Percentiles rank a stretch among this genome's conserved stretches.
Evolutionary conservation across 257 asterid genomes (phyloP).

Genomic region (Cynanchum wilfordii): DNA sequence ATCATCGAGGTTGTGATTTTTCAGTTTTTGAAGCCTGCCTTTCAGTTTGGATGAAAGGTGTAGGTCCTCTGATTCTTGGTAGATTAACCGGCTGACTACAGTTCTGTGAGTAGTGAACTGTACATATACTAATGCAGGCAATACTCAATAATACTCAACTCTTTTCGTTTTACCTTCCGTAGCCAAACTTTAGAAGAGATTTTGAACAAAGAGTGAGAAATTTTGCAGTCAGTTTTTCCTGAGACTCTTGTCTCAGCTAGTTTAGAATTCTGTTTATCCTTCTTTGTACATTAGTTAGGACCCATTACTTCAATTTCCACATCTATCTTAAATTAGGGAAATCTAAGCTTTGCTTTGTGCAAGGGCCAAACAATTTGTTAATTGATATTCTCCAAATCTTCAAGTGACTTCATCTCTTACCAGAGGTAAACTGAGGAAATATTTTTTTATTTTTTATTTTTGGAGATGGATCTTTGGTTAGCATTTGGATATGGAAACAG

Average conservation of each 20-base stretch:
- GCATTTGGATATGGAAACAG: no score
- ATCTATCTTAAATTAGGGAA: background rate
- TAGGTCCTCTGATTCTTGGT: constrained; percentile 17
- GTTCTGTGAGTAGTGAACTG: constrained; percentile 25
- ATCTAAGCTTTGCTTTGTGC: background rate
- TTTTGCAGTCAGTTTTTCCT: constrained; percentile 29
- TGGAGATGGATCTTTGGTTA: no score
- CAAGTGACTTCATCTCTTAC: no score
- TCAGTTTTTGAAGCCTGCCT: background rate
- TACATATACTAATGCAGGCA: constrained; percentile 16
- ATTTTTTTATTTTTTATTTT: no score
- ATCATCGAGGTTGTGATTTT: constrained; percentile 1
- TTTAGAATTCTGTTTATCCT: no score
- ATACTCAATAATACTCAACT: constrained; percentile 19
- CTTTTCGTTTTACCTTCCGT: constrained; percentile 32
- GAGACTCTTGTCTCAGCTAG: constrained; percentile 26
- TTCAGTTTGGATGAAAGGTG: background rate
- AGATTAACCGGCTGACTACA: constrained; percentile 14
- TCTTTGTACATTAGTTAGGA: background rate
- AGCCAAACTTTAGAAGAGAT: constrained; percentile 30
- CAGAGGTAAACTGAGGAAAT: no score
- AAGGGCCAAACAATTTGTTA: background rate
- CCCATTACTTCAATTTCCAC: background rate
- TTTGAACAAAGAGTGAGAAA: constrained; percentile 22
- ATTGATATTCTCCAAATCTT: background rate